Evolutionary conservation across 176 grass and related monocot species (phyloP).

Genomic region (Areca catechu): DNA sequence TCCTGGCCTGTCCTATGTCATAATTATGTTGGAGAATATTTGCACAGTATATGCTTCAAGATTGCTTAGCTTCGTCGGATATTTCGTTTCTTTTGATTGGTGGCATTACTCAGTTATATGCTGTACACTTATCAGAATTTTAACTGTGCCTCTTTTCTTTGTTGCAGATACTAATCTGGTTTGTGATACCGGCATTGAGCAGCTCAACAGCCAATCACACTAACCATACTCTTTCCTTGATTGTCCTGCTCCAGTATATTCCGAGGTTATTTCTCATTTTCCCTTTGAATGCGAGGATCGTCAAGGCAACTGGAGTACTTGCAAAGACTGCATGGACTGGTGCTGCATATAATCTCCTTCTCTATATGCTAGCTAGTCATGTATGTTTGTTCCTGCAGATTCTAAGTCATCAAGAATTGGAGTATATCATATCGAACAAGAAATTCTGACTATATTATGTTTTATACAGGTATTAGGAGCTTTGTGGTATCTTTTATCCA

Average conservation of each 20-base stretch:
- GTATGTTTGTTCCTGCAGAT: conserved; percentile 24
- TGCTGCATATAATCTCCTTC: conserved; percentile 81
- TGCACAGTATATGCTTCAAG: no score
- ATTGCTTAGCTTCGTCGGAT: no score
- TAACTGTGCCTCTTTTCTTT: not conserved
- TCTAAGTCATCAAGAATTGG: not conserved
- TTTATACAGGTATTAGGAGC: conserved; percentile 60
- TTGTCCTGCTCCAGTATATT: conserved; percentile 83
- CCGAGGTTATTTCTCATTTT: conserved; percentile 79
- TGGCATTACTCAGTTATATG: not conserved
- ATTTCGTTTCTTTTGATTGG: not conserved
- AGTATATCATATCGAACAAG: not conserved
- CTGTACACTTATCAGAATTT: not conserved
- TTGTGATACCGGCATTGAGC: conserved; percentile 70
- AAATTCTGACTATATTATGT: not conserved
- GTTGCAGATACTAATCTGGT: conserved; percentile 79
- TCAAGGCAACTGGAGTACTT: conserved; percentile 75
- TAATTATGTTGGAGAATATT: no score
- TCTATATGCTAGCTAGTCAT: conserved; percentile 90
- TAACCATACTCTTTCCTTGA: conserved; percentile 78
- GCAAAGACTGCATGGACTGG: conserved; percentile 78
- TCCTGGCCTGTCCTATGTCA: no score
- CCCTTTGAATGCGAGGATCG: conserved; percentile 63
- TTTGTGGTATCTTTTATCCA: conserved; percentile 84
- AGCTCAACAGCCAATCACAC: conserved; percentile 54